Percentiles rank a stretch among this genome's conserved stretches.
phyloP scores from a whole-genome alignment of 805 yeast species.

The Metschnikowia gruessii region DNA sequence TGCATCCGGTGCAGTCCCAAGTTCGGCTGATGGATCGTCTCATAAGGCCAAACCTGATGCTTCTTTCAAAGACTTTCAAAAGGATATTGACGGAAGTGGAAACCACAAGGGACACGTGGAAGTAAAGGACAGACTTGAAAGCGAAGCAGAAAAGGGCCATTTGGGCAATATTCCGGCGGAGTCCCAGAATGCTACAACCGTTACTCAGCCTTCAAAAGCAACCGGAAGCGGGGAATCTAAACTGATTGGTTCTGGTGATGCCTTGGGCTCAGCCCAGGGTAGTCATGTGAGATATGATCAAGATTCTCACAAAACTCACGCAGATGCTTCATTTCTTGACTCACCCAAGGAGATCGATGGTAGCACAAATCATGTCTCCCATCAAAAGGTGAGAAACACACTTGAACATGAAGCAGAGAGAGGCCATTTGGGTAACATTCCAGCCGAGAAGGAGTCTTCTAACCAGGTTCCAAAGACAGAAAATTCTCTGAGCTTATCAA shows the following conservation, averaged over 20 bases:
- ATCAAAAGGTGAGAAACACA: conserved; percentile 6
- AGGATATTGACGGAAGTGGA: conserved; percentile 11
- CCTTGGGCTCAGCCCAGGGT: background rate
- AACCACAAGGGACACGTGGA: conserved; percentile 12
- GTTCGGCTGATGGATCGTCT: background rate
- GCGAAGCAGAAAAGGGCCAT: conserved; percentile 11
- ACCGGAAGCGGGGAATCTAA: background rate
- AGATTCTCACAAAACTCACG: background rate
- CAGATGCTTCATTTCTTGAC: conserved; percentile 11
- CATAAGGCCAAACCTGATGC: conserved; percentile 10
- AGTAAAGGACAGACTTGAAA: conserved; percentile 10
- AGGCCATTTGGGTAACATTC: conserved; percentile 12
- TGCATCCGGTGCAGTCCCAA: background rate
- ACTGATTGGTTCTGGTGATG: background rate
- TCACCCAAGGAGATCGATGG: conserved; percentile 11
- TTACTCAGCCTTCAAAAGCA: background rate
- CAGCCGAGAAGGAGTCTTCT: background rate
- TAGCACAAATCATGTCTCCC: conserved; percentile 5
- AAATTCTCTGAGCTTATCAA: background rate
- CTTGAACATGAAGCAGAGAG: conserved; percentile 11
- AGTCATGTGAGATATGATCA: background rate
- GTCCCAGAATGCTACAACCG: background rate
- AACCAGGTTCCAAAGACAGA: background rate
- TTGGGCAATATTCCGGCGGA: conserved; percentile 11
- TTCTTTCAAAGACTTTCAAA: conserved; percentile 6